These are phyloP conservation scores for Hortiboletus flavorubellus DNA, from an alignment of 768 basidiomycete species.

Conservation along the genomic window DNA sequence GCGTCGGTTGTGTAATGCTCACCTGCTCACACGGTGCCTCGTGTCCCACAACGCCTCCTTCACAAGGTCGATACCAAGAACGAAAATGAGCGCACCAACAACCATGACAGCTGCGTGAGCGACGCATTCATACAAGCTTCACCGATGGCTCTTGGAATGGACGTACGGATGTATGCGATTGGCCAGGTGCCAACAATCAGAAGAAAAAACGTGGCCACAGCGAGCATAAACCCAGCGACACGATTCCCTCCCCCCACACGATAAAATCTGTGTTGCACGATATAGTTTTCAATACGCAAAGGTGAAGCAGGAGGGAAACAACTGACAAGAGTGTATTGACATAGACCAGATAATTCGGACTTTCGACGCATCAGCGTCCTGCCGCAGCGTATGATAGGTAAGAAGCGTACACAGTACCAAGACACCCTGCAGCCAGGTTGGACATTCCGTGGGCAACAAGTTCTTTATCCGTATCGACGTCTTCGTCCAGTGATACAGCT, in stretches of 20 bases:
- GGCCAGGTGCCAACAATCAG: slow-evolving; percentile 83
- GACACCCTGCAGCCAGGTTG: slow-evolving; percentile 74
- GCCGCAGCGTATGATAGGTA: not conserved
- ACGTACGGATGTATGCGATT: slow-evolving; percentile 88
- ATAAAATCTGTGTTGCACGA: slow-evolving; percentile 58
- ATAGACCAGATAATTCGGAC: slow-evolving; percentile 85
- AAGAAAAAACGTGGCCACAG: slow-evolving; percentile 64
- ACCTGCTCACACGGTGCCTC: slow-evolving; percentile 78
- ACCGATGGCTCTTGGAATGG: not conserved
- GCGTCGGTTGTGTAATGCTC: slow-evolving; percentile 22
- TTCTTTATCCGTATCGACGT: slow-evolving; percentile 90
- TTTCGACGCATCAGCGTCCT: slow-evolving; percentile 25
- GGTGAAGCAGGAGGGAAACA: slow-evolving; percentile 2
- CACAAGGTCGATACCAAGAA: slow-evolving; percentile 89
- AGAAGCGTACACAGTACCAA: slow-evolving; percentile 72
- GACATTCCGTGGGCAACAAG: slow-evolving; percentile 91
- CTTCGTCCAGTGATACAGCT: slow-evolving; percentile 87
- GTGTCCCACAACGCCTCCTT: slow-evolving; percentile 99
- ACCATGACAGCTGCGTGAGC: slow-evolving; percentile 73
- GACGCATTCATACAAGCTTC: not conserved
- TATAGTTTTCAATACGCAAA: not conserved
- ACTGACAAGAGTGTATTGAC: slow-evolving; percentile 78
- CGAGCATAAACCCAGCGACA: slow-evolving; percentile 82
- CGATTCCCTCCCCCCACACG: slow-evolving; percentile 88
- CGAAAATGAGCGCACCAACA: slow-evolving; percentile 89